Evolutionary conservation across 2,329 filamentous ascomycete genomes (phyloP).

Genomic region (Mycosphaerella sp.): DNA sequence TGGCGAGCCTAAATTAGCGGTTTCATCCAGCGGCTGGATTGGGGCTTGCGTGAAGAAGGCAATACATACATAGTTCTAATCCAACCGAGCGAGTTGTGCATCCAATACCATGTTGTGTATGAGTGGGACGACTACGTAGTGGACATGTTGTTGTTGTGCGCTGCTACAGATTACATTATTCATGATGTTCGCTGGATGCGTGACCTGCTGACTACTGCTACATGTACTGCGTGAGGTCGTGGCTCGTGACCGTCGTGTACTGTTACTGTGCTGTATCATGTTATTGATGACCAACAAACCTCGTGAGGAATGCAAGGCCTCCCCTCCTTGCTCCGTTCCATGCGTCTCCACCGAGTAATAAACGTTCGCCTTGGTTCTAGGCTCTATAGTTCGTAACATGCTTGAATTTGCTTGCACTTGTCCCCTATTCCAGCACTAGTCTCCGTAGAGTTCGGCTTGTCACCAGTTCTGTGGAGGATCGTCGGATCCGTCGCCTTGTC

Average conservation of each 20-base stretch:
- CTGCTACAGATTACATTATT: too few species aligned
- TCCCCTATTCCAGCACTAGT: background rate
- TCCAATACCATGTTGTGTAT: background rate
- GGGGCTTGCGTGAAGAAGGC: background rate
- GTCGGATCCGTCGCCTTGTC: background rate
- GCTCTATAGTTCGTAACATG: too few species aligned
- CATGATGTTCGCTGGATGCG: background rate
- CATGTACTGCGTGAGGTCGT: background rate
- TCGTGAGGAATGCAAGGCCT: constrained; percentile 1
- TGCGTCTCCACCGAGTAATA: background rate
- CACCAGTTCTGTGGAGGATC: background rate
- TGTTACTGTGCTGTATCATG: too few species aligned
- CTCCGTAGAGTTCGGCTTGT: background rate
- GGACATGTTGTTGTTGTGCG: background rate
- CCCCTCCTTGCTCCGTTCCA: background rate
- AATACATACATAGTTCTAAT: background rate
- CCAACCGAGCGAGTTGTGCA: background rate
- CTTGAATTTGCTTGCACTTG: background rate
- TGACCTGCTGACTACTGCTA: background rate
- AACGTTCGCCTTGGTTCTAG: too few species aligned
- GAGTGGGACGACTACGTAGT: constrained; percentile 3
- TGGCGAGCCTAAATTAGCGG: background rate
- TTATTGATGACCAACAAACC: too few species aligned
- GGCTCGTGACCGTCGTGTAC: too few species aligned
- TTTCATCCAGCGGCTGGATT: background rate